These are phyloP conservation scores for Penicillium sclerotigenum DNA, from an alignment of 2,329 filamentous ascomycete species.

Conservation along the genomic window DNA sequence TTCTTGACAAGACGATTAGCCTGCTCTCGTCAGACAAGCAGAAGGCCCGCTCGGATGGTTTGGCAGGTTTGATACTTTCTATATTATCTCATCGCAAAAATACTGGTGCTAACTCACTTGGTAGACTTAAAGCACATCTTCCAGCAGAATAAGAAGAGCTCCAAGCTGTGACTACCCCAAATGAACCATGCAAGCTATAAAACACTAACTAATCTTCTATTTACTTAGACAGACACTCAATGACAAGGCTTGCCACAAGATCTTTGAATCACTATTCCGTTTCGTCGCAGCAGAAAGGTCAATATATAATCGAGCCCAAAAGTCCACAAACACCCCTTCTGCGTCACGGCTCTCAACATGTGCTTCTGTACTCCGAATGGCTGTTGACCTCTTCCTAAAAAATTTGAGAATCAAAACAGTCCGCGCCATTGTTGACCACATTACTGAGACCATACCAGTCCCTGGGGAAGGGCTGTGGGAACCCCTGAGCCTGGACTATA, in stretches of 20 bases:
- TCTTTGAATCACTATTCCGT: constrained; percentile 77
- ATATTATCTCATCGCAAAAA: background rate
- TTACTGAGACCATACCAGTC: constrained; percentile 68
- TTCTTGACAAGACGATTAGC: constrained; percentile 42
- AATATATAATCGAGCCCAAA: constrained; percentile 55
- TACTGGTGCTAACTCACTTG: background rate
- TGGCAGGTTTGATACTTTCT: constrained; percentile 42
- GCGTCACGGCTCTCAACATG: constrained; percentile 63
- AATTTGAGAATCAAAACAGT: constrained; percentile 73
- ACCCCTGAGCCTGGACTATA: constrained; percentile 71
- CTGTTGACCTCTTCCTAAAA: constrained; percentile 65
- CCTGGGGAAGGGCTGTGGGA: constrained; percentile 62
- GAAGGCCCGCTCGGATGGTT: constrained; percentile 50
- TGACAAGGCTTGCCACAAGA: constrained; percentile 75
- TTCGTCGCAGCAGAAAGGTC: constrained; percentile 69
- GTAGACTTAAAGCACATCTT: constrained; percentile 56
- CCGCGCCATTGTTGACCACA: constrained; percentile 75
- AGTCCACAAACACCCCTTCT: constrained; percentile 50
- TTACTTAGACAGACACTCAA: constrained; percentile 50
- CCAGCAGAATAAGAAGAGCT: constrained; percentile 48
- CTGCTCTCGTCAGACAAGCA: constrained; percentile 44
- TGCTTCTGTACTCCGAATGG: constrained; percentile 67
- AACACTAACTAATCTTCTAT: constrained; percentile 12
- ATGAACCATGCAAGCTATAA: background rate
- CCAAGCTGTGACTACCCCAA: constrained; percentile 31